Evolutionary conservation across 768 basidiomycete genomes (phyloP), one percentile per base, ranked within the genome.

Genomic region (Ramaria rubella): DNA sequence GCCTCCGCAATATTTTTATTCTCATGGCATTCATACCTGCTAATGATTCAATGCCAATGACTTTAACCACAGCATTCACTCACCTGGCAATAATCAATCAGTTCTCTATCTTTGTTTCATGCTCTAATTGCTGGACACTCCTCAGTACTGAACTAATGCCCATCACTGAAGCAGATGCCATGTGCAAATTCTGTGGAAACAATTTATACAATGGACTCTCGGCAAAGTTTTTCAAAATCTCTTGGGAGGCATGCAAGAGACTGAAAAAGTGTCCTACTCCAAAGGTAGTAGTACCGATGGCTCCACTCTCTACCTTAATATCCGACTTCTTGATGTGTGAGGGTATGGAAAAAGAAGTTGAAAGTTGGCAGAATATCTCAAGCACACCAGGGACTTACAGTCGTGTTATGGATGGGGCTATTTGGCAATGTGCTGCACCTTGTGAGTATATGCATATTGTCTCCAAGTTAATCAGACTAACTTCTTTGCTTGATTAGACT

Each of bases 381-480:
- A 45, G 59, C 0, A 2, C 24, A 1, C 33, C 54, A 3, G 68
- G 66, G 5, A n/a, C 42, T 26, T 64, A 62, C 38, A 56, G 19
- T 1, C 62, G 67, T 58, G 66, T 69, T 21, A 67, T 70, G 31
- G 66, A 73, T 54, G 68, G 70, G 0, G 50, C 59, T 5, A 51
- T 72, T 4, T 64, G 63, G 31, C 57, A 59, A 27, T 49, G n/a
- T n/a, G n/a, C n/a, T n/a, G n/a, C n/a, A n/a, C n/a, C n/a, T n/a
- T n/a, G n/a, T n/a, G n/a, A n/a, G n/a, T n/a, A n/a, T n/a, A n/a
- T n/a, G n/a, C n/a, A n/a, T n/a, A n/a, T n/a, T n/a, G n/a, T n/a
- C n/a, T n/a, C n/a, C n/a, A n/a, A n/a, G n/a, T n/a, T n/a, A n/a
- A n/a, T n/a, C n/a, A n/a, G n/a, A n/a, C n/a, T n/a, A n/a, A n/a